These are phyloP conservation scores for Logfia minima DNA, from an alignment of 129 eudicot species.

Conservation along the genomic window DNA sequence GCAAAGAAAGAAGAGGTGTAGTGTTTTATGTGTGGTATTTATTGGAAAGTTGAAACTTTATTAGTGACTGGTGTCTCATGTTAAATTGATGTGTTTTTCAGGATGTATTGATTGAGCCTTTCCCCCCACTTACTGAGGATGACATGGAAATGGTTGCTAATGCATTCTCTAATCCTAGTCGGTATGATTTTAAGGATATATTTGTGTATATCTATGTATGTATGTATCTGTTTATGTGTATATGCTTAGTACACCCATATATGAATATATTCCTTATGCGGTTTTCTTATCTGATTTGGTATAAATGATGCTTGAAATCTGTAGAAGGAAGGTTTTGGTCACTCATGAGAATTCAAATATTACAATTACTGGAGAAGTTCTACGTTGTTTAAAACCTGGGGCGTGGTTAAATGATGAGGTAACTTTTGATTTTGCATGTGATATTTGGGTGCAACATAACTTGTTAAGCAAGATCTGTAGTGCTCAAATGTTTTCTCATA, in stretches of 20 bases:
- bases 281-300: conserved; percentile 15
- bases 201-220: neutral
- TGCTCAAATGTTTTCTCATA: conserved; percentile 12
- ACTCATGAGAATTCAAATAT: conserved; percentile 79
- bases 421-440: neutral
- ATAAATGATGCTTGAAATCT: conserved; percentile 15
- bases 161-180: conserved; percentile 55
- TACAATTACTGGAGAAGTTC: conserved; percentile 64
- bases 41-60: neutral
- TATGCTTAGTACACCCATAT: neutral
- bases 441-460: neutral
- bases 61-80: conserved; percentile 15
- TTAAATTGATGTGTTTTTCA: conserved; percentile 36
- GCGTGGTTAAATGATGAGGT: conserved; percentile 99
- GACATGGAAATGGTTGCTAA: conserved; percentile 49
- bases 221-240: neutral
- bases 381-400: conserved; percentile 76
- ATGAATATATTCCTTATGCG: neutral
- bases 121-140: conserved; percentile 64
- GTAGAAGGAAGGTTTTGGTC: conserved; percentile 76
- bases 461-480: conserved; percentile 12
- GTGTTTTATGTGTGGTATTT: neutral
- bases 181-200: conserved; percentile 41
- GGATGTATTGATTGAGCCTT: conserved; percentile 59
- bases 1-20: conserved; percentile 46